A percentile compares a stretch with the other conserved stretches of the same genome.
Conservation (phyloP, 768 basidiomycete species). For the Gloeostereum incarnatum region DNA sequence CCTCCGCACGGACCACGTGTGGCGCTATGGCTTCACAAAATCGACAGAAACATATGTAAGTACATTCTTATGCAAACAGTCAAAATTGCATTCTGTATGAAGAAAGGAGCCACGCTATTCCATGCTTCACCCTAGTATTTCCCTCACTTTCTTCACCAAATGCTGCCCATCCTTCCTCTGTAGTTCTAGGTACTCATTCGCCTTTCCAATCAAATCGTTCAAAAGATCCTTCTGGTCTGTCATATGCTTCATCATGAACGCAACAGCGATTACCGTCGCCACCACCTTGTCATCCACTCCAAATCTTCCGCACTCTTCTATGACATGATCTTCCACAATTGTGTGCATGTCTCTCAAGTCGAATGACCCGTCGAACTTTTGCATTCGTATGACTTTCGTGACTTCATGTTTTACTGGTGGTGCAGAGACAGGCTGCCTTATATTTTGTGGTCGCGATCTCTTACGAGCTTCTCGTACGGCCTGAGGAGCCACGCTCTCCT, state of each 20-base stretch:
- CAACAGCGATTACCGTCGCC: slow-evolving; percentile 39
- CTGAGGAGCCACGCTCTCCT: slow-evolving; percentile 8
- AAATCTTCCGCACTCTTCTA: too few species aligned
- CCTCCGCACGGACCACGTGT: not conserved
- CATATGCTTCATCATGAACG: slow-evolving; percentile 31
- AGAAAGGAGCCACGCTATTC: too few species aligned
- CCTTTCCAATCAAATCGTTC: slow-evolving; percentile 31
- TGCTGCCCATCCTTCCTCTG: too few species aligned
- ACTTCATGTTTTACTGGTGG: slow-evolving; percentile 16
- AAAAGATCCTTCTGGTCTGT: slow-evolving; percentile 28
- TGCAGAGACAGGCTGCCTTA: slow-evolving; percentile 11
- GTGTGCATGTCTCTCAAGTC: slow-evolving; percentile 12
- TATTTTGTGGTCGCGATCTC: slow-evolving; percentile 1
- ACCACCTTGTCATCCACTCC: slow-evolving; percentile 28
- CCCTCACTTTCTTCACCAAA: too few species aligned
- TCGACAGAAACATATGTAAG: too few species aligned
- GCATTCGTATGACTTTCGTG: slow-evolving; percentile 25
- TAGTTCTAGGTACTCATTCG: slow-evolving; percentile 26
- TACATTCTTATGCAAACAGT: too few species aligned
- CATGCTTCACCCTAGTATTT: too few species aligned
- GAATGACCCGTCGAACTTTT: slow-evolving; percentile 42
- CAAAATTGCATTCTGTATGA: too few species aligned
- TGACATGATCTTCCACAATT: slow-evolving; percentile 20
- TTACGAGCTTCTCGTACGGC: not conserved
- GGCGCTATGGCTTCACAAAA: too few species aligned